These are phyloP conservation scores for Cucurbita maxima DNA, from an alignment of 306 rosid species.

Conservation along the genomic window DNA sequence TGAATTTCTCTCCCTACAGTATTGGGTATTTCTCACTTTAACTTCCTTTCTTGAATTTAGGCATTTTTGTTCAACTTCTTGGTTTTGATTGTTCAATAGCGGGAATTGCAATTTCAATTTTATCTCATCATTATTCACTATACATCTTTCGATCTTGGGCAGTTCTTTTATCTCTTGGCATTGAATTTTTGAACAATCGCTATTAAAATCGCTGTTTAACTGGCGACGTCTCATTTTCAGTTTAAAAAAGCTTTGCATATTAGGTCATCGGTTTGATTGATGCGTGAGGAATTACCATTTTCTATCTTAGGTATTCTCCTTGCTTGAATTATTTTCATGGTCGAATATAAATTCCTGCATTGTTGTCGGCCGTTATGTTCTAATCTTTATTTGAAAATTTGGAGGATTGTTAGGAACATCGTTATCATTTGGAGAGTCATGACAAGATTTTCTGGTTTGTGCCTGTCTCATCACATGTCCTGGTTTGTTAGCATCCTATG, in stretches of 20 bases:
- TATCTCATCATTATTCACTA: background rate
- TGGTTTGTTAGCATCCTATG: background rate
- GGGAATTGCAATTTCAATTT: background rate
- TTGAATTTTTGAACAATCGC: background rate
- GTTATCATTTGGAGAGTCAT: background rate
- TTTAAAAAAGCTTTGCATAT: background rate
- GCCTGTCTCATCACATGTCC: background rate
- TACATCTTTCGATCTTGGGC: background rate
- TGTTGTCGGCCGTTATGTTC: background rate
- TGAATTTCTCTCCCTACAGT: constrained; percentile 10
- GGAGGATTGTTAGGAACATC: background rate
- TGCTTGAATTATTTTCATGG: background rate
- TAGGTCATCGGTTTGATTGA: background rate
- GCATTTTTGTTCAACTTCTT: background rate
- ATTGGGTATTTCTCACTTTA: constrained; percentile 4
- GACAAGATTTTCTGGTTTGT: background rate
- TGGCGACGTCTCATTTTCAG: background rate
- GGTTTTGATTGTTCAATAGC: background rate
- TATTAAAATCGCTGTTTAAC: background rate
- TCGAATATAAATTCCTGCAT: background rate
- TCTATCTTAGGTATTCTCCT: background rate
- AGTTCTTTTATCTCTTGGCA: background rate
- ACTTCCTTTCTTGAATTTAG: background rate
- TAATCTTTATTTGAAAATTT: background rate
- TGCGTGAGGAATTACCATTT: background rate